Percentiles rank a stretch among this genome's conserved stretches.
Evolutionary conservation across 139 green algal genomes (phyloP).

Genomic region (Chlamydomonas incerta): DNA sequence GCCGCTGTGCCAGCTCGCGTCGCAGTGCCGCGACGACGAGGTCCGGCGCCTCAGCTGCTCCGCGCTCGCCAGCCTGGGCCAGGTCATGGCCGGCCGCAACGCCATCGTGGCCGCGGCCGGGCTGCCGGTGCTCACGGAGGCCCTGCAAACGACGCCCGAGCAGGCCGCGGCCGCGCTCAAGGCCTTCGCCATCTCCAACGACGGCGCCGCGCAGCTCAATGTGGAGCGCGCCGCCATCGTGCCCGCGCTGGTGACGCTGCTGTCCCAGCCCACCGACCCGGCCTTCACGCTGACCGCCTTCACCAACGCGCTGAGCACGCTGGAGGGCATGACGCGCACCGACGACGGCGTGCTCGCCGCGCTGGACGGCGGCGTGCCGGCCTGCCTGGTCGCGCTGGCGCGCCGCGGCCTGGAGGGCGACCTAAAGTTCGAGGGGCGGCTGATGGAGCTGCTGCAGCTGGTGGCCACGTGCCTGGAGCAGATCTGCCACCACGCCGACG

Average conservation of each 20-base stretch:
- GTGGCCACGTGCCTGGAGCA: slow-evolving; percentile 47
- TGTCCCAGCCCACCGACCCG: slow-evolving; percentile 18
- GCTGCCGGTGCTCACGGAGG: slow-evolving; percentile 43
- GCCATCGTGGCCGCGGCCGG: slow-evolving; percentile 44
- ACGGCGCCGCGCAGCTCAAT: slow-evolving; percentile 42
- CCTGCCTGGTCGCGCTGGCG: slow-evolving; percentile 40
- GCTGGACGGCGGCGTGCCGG: slow-evolving; percentile 42
- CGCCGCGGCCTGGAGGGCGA: slow-evolving; percentile 37
- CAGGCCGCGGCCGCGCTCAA: slow-evolving; percentile 48
- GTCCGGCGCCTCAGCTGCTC: slow-evolving; percentile 53
- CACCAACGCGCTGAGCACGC: slow-evolving; percentile 41
- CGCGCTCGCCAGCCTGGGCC: slow-evolving; percentile 53
- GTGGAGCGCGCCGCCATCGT: slow-evolving; percentile 35
- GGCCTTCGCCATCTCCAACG: slow-evolving; percentile 43
- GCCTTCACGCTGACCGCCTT: slow-evolving; percentile 41
- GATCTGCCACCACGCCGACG: slow-evolving; percentile 42
- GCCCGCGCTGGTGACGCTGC: slow-evolving; percentile 47
- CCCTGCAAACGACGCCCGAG: slow-evolving; percentile 49
- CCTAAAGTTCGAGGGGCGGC: slow-evolving; percentile 26
- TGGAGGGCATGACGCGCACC: slow-evolving; percentile 43
- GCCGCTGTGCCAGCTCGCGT: slow-evolving; percentile 44
- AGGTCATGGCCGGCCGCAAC: slow-evolving; percentile 46
- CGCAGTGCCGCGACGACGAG: slow-evolving; percentile 26
- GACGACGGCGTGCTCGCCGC: slow-evolving; percentile 47
- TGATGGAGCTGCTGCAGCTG: slow-evolving; percentile 34